Conservation (phyloP, 2,329 filamentous ascomycete species). For the Annulohypoxylon truncatum region DNA sequence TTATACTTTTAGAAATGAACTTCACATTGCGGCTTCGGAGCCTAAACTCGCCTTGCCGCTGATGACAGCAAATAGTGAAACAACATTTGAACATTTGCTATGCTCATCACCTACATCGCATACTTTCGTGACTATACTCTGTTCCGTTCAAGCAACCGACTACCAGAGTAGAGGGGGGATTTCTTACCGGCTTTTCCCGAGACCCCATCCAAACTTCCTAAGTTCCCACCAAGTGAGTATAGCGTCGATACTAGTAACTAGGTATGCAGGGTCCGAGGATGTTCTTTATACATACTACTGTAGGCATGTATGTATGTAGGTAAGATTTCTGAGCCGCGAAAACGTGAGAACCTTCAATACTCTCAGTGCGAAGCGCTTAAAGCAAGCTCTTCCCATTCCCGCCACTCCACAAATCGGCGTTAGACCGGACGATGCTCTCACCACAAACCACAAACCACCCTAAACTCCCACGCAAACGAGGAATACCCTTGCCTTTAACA, state of each 20-base stretch:
- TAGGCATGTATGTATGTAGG: not conserved
- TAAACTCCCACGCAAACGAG: constrained; percentile 24
- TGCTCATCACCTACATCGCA: constrained; percentile 7
- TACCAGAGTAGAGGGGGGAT: not conserved
- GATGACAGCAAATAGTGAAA: constrained; percentile 12
- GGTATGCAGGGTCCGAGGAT: constrained; percentile 29
- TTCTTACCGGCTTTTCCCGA: constrained; percentile 39
- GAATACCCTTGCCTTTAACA: constrained; percentile 24
- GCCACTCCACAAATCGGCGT: constrained; percentile 36
- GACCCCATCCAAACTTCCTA: constrained; percentile 25
- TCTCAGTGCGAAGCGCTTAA: constrained; percentile 2
- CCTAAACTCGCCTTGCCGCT: constrained; percentile 17
- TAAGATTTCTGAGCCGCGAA: constrained; percentile 28
- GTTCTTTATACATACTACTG: constrained; percentile 6
- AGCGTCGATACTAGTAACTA: constrained; percentile 38
- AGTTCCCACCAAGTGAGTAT: constrained; percentile 32
- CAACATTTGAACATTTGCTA: constrained; percentile 1
- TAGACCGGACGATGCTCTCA: constrained; percentile 39
- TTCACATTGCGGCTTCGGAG: constrained; percentile 40
- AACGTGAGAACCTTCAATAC: constrained; percentile 23
- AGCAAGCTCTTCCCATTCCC: constrained; percentile 19
- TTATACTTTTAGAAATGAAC: constrained; percentile 37
- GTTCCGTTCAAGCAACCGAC: constrained; percentile 3
- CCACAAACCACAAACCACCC: constrained; percentile 30
- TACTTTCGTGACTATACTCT: constrained; percentile 20